Evolutionary conservation across 2,329 filamentous ascomycete genomes (phyloP).

Genomic region (Claviceps sp.): DNA sequence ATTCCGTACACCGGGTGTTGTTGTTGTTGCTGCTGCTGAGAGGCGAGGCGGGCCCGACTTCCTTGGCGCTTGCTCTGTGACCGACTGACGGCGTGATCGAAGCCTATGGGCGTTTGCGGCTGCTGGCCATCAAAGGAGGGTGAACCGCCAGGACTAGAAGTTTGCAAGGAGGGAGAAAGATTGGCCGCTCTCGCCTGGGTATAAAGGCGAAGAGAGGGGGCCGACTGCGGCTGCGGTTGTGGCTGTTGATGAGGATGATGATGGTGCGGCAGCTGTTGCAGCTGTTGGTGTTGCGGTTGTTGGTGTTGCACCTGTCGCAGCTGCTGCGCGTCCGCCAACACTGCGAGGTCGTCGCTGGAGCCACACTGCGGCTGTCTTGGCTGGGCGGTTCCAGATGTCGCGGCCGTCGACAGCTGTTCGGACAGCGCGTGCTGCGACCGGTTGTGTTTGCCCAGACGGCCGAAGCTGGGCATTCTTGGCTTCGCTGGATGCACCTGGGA

Average conservation of each 20-base stretch:
- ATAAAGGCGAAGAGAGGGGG: slow-evolving; percentile 17
- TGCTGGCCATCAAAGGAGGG: slow-evolving; percentile 22
- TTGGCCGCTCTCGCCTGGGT: slow-evolving; percentile 16
- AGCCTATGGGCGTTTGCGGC: slow-evolving; percentile 24
- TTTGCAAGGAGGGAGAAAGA: slow-evolving; percentile 19
- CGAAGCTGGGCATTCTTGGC: slow-evolving; percentile 36
- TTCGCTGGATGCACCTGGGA: background rate
- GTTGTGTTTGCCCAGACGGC: slow-evolving; percentile 41
- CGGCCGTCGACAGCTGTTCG: slow-evolving; percentile 26
- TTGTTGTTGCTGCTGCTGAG: slow-evolving; percentile 14
- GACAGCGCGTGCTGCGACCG: slow-evolving; percentile 42
- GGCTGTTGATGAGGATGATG: slow-evolving; percentile 12
- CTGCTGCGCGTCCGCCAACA: slow-evolving; percentile 5
- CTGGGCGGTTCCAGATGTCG: slow-evolving; percentile 23
- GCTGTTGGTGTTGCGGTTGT: slow-evolving; percentile 11
- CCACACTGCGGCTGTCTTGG: slow-evolving; percentile 5
- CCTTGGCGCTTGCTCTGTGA: slow-evolving; percentile 39
- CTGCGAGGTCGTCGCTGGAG: too few species aligned
- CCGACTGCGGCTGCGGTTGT: slow-evolving; percentile 16
- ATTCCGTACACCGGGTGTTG: slow-evolving; percentile 17
- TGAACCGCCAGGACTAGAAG: slow-evolving; percentile 12
- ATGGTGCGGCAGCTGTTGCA: slow-evolving; percentile 10
- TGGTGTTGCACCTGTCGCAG: slow-evolving; percentile 11
- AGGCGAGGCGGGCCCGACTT: slow-evolving; percentile 21
- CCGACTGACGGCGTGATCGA: slow-evolving; percentile 27